Evolutionary conservation across 164 flowering plant species (phyloP).

Genomic region (Berberis thunbergii): DNA sequence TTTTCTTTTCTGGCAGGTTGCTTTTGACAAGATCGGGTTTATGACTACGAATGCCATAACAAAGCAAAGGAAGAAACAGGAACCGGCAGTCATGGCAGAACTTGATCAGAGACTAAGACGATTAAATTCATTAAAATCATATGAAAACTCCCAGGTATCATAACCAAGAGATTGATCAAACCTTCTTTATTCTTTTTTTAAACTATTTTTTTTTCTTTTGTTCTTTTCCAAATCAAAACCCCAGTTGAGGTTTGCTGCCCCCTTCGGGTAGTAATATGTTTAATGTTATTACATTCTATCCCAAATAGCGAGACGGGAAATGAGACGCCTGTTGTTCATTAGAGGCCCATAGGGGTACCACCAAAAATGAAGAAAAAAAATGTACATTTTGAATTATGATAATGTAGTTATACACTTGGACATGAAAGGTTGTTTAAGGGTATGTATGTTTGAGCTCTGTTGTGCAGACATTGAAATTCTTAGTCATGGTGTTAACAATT

Average conservation of each 20-base stretch:
- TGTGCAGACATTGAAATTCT: too few relatives aligned
- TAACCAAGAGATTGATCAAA: neutral
- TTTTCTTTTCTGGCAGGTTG: conserved; percentile 52
- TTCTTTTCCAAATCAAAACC: neutral
- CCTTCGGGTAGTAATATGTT: neutral
- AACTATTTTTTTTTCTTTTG: neutral
- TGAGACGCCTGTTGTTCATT: too few relatives aligned
- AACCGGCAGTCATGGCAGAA: conserved; percentile 94
- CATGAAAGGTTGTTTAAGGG: too few relatives aligned
- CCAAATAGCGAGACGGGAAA: too few relatives aligned
- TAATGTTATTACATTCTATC: too few relatives aligned
- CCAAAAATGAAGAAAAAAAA: too few relatives aligned
- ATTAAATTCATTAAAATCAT: conserved; percentile 43
- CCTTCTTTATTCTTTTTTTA: neutral
- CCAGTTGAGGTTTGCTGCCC: neutral
- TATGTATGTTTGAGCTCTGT: too few relatives aligned
- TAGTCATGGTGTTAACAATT: too few relatives aligned
- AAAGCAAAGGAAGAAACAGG: conserved; percentile 93
- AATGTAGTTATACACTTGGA: neutral
- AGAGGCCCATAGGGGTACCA: too few relatives aligned
- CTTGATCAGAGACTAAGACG: conserved; percentile 78
- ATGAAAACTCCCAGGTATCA: conserved; percentile 17
- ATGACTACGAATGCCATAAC: conserved; percentile 82
- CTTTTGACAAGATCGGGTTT: conserved; percentile 83
- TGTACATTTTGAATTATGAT: neutral